Conservation (phyloP, 78 protist species). For the Anaeramoeba ignava region DNA sequence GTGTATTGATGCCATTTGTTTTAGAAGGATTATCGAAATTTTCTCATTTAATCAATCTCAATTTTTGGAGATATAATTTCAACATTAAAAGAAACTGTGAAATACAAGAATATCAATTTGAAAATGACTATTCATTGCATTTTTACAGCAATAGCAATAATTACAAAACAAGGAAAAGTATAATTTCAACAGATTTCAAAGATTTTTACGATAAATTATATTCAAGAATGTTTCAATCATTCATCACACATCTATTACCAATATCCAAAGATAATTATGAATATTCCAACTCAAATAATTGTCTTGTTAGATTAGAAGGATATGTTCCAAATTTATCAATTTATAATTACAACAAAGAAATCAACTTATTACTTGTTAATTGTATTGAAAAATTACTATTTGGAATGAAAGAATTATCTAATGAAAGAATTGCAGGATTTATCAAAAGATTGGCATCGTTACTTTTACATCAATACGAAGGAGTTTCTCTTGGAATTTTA, state of each 20-base stretch:
- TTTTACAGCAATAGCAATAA: too few relatives aligned
- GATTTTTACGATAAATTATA: not conserved
- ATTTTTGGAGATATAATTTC: not conserved
- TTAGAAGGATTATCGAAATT: not conserved
- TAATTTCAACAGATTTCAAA: not conserved
- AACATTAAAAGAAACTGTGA: not conserved
- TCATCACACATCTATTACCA: not conserved
- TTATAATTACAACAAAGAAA: too few relatives aligned
- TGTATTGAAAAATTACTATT: not conserved
- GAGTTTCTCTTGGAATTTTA: not conserved
- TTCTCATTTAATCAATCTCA: not conserved
- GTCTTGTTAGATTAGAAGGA: not conserved
- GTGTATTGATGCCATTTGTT: not conserved
- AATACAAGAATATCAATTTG: not conserved
- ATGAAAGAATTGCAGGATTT: not conserved
- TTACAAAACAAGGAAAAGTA: too few relatives aligned
- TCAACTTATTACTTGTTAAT: not conserved
- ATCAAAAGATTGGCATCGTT: not conserved
- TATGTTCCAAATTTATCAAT: too few relatives aligned
- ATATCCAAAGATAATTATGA: not conserved
- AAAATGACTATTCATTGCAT: not conserved
- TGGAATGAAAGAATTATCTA: not conserved
- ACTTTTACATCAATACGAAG: not conserved
- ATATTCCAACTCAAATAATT: not conserved
- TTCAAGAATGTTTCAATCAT: too few relatives aligned